Percentiles rank a stretch among this genome's conserved stretches.
Evolutionary conservation across 2,329 filamentous ascomycete genomes (phyloP).

Genomic region (Beauveria medogensis): DNA sequence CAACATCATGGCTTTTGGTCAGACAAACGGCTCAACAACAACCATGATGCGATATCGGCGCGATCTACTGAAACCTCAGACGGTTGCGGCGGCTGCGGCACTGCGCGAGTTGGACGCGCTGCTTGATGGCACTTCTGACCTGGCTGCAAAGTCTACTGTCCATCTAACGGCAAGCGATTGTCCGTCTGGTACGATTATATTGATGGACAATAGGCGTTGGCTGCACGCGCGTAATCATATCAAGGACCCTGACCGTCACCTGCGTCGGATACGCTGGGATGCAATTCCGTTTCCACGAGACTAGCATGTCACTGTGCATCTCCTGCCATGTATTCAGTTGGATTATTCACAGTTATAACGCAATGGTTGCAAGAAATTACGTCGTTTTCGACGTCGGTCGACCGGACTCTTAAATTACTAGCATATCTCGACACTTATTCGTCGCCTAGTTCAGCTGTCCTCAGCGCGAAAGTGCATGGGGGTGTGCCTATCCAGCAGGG

Average conservation of each 20-base stretch:
- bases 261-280: slow-evolving; percentile 29
- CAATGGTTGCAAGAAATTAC: too few species aligned
- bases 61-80: slow-evolving; percentile 24
- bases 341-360: too few species aligned
- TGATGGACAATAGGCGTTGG: slow-evolving; percentile 26
- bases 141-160: slow-evolving; percentile 10
- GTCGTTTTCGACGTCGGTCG: too few species aligned
- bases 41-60: slow-evolving; percentile 23
- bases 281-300: slow-evolving; percentile 19
- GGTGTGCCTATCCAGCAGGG: too few species aligned
- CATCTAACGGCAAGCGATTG: slow-evolving; percentile 21
- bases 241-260: slow-evolving; percentile 25
- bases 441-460: too few species aligned
- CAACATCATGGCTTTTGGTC: slow-evolving; percentile 12
- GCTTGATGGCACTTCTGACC: slow-evolving; percentile 12
- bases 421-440: not conserved
- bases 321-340: not conserved
- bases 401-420: not conserved
- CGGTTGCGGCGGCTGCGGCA: slow-evolving; percentile 15
- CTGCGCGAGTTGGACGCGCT: slow-evolving; percentile 19
- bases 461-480: too few species aligned
- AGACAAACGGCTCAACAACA: not conserved
- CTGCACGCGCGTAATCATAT: slow-evolving; percentile 25
- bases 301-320: not conserved
- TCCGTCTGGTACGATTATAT: slow-evolving; percentile 21